A percentile compares a stretch with the other conserved stretches of the same genome.
Conservation (phyloP, 768 basidiomycete species). For the Boletus huronensis region DNA sequence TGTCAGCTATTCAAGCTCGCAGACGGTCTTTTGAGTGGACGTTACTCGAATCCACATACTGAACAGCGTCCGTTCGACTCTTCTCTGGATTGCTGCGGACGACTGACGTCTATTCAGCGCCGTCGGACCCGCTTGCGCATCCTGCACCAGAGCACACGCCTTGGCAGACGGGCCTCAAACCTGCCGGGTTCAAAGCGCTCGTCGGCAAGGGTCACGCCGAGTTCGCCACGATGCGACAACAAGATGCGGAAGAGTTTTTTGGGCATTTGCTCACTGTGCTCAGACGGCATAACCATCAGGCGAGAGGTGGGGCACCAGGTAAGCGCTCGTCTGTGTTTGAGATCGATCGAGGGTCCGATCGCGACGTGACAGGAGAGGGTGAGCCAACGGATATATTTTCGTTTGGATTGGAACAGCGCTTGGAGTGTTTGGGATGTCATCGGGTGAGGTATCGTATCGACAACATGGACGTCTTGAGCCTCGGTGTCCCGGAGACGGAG, state of each 20-base stretch:
- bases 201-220: constrained; percentile 92
- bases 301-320: constrained; percentile 36
- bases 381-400: constrained; percentile 77
- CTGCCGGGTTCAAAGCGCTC: constrained; percentile 80
- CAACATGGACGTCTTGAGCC: constrained; percentile 68
- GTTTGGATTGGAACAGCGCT: constrained; percentile 81
- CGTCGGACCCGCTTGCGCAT: constrained; percentile 35
- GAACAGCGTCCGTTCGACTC: constrained; percentile 19
- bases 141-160: constrained; percentile 21
- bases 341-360: background rate
- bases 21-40: constrained; percentile 89
- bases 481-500: constrained; percentile 69
- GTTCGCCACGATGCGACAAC: constrained; percentile 95
- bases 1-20: constrained; percentile 93
- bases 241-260: constrained; percentile 95
- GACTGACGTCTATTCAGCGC: constrained; percentile 16
- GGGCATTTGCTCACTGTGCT: constrained; percentile 73
- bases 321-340: background rate
- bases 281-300: constrained; percentile 59
- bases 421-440: constrained; percentile 77
- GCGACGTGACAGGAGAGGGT: constrained; percentile 5
- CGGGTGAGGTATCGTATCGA: constrained; percentile 84
- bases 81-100: constrained; percentile 3
- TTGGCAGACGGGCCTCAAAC: constrained; percentile 77
- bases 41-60: constrained; percentile 70